phyloP scores from a whole-genome alignment of 306 rosid genomes.

The Medicago ruthenica region DNA sequence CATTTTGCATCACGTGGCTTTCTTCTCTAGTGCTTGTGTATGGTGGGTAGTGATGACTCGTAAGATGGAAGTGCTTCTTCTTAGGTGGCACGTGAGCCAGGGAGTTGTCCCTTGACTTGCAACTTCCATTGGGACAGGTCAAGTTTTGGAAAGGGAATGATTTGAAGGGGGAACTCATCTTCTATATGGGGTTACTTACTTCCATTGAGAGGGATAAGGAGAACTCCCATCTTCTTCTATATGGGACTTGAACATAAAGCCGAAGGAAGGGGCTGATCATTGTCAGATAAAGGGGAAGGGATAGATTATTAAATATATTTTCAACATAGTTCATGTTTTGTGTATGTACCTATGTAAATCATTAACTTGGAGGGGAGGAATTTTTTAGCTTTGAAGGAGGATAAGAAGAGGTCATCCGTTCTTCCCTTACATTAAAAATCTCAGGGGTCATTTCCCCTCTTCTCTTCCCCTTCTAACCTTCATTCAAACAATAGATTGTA shows the following conservation, averaged over 20 bases:
- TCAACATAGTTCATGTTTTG: not conserved
- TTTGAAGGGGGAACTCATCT: not conserved
- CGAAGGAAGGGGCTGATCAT: not conserved
- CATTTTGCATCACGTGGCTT: conserved; percentile 23
- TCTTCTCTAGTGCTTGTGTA: conserved; percentile 21
- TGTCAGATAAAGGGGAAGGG: conserved; percentile 6
- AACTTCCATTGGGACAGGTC: conserved; percentile 14
- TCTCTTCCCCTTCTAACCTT: not conserved
- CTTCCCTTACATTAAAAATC: not conserved
- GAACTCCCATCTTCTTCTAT: not conserved
- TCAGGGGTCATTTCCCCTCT: not conserved
- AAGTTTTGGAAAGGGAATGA: conserved; percentile 18
- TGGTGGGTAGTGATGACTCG: conserved; percentile 28
- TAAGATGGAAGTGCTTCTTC: conserved; percentile 38
- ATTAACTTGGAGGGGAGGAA: conserved; percentile 21
- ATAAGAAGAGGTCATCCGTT: not conserved
- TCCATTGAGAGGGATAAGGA: not conserved
- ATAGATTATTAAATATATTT: conserved; percentile 5
- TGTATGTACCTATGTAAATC: conserved; percentile 6
- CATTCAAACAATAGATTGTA: conserved; percentile 6
- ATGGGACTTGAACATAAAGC: conserved; percentile 19
- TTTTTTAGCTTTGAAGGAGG: conserved; percentile 20
- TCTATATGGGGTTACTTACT: no score
- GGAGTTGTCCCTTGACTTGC: conserved; percentile 23
- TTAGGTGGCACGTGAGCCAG: conserved; percentile 19